Conservation (phyloP, 192 early-diverging fungal species). For the Dispira parvispora region DNA sequence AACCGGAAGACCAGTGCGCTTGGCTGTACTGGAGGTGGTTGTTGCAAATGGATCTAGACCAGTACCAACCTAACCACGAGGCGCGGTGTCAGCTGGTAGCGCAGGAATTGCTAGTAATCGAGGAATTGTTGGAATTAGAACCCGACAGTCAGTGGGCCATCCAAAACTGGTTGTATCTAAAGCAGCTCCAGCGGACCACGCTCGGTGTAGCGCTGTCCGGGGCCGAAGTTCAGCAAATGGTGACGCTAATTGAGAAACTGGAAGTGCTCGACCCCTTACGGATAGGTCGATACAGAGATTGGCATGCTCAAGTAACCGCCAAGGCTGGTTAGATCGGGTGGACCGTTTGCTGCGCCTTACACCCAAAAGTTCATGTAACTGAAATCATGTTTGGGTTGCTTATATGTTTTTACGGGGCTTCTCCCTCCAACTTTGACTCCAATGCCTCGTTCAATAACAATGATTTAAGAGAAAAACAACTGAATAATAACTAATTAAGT, state of each 20-base stretch:
- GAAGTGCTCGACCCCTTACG: not conserved
- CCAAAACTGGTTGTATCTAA: not conserved
- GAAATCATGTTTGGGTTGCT: too few relatives aligned
- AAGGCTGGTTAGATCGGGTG: too few relatives aligned
- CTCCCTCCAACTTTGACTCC: too few relatives aligned
- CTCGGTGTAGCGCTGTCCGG: not conserved
- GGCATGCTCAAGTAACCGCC: not conserved
- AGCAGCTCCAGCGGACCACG: not conserved
- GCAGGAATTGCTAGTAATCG: constrained; percentile 14
- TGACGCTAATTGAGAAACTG: not conserved
- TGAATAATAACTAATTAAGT: too few relatives aligned
- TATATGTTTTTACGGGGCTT: too few relatives aligned
- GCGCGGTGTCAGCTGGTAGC: constrained; percentile 12
- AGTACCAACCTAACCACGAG: constrained; percentile 11
- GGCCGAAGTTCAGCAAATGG: not conserved
- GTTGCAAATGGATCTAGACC: constrained; percentile 31
- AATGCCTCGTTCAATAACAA: too few relatives aligned
- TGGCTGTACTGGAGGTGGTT: constrained; percentile 97
- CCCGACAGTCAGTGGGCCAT: constrained; percentile 16
- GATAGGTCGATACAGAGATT: not conserved
- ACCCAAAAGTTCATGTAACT: too few relatives aligned
- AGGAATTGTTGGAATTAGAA: constrained; percentile 28
- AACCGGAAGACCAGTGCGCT: constrained; percentile 90
- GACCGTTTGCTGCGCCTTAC: too few relatives aligned
- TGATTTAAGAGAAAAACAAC: too few relatives aligned